phyloP scores from a whole-genome alignment of 1,139 yeast species.

The Candida glucosophila region DNA sequence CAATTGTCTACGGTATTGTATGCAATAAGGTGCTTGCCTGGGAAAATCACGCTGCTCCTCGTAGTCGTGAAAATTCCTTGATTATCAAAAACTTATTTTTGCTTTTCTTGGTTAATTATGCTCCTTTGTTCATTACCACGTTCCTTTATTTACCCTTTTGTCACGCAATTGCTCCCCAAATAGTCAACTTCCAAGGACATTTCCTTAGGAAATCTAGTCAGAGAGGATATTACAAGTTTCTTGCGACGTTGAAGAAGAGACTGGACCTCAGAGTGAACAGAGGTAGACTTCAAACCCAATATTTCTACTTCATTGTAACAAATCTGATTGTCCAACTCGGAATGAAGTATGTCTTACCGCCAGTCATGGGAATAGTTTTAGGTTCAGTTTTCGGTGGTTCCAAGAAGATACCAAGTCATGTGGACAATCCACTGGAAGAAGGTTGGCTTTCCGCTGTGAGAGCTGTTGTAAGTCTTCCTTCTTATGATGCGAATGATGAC shows the following conservation, averaged over 20 bases:
- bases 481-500: constrained; percentile 62
- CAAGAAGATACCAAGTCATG: constrained; percentile 11
- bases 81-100: constrained; percentile 69
- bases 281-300: constrained; percentile 63
- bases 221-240: constrained; percentile 29
- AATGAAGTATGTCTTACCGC: constrained; percentile 48
- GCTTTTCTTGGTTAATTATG: constrained; percentile 71
- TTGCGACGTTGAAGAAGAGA: constrained; percentile 30
- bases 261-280: constrained; percentile 56
- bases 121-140: constrained; percentile 77
- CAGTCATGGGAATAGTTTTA: constrained; percentile 11
- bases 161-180: constrained; percentile 47
- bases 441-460: constrained; percentile 50
- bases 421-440: constrained; percentile 46
- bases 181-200: constrained; percentile 16
- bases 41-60: constrained; percentile 67
- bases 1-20: constrained; percentile 50
- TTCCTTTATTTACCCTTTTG: constrained; percentile 81
- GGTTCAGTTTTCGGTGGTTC: constrained; percentile 9
- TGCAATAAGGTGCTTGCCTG: constrained; percentile 34
- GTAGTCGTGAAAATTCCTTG: constrained; percentile 46
- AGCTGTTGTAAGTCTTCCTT: constrained; percentile 43
- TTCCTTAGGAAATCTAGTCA: constrained; percentile 12
- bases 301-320: constrained; percentile 67
- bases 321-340: constrained; percentile 62